phyloP scores from a whole-genome alignment of 2,329 filamentous ascomycete genomes.

The Fusarium sp. region DNA sequence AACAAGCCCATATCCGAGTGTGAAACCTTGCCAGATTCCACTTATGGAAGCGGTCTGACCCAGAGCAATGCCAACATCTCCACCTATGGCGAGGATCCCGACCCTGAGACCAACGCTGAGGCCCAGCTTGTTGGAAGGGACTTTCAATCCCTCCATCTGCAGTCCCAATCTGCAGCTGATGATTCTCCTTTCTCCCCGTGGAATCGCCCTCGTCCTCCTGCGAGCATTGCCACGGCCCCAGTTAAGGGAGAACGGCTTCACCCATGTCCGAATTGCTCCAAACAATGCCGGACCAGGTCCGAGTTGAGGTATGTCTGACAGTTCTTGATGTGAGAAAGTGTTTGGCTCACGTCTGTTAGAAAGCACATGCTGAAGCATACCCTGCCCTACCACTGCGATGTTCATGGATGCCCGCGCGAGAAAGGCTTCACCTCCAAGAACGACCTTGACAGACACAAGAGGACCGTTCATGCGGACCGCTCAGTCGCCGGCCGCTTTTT shows the following conservation, averaged over 20 bases:
- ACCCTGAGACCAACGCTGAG: constrained; percentile 46
- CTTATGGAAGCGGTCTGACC: constrained; percentile 55
- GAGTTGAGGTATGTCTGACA: constrained; percentile 61
- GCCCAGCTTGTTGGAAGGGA: constrained; percentile 45
- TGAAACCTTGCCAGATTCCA: constrained; percentile 57
- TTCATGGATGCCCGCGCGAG: constrained; percentile 64
- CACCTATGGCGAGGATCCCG: constrained; percentile 56
- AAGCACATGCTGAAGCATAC: constrained; percentile 79
- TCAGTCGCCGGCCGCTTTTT: constrained; percentile 36
- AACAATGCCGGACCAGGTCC: constrained; percentile 60
- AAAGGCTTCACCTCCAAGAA: constrained; percentile 83
- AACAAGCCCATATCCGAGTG: constrained; percentile 51
- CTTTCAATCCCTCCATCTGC: constrained; percentile 45
- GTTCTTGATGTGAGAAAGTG: neutral
- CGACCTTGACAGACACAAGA: constrained; percentile 83
- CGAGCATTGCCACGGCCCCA: constrained; percentile 29
- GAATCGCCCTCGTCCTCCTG: constrained; percentile 14
- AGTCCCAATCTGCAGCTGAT: neutral
- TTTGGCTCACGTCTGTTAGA: constrained; percentile 56
- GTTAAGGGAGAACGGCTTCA: constrained; percentile 31
- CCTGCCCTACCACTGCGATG: constrained; percentile 72
- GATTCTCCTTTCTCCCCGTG: constrained; percentile 7
- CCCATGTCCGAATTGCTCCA: constrained; percentile 54
- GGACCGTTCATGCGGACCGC: constrained; percentile 73
- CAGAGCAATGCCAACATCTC: constrained; percentile 58